Evolutionary conservation across 2,329 filamentous ascomycete species (phyloP).

Genomic region (Exophiala oligosperma): DNA sequence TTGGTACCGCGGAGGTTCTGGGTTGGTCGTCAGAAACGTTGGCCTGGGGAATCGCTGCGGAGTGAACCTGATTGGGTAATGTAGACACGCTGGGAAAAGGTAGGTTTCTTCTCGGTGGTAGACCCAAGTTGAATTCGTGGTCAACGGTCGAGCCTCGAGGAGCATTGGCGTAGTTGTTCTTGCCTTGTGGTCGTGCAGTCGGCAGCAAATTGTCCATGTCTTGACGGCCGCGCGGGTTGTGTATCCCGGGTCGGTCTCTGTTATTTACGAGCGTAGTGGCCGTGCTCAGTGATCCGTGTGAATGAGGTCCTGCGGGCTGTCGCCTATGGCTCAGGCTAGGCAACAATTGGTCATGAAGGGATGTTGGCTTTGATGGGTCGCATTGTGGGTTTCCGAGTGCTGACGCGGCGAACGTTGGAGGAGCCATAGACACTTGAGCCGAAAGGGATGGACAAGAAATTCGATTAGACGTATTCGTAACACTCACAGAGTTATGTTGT

Average conservation of each 20-base stretch:
- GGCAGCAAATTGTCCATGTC: neutral
- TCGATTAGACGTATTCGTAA: neutral
- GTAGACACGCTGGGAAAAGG: constrained; percentile 25
- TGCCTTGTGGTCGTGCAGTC: neutral
- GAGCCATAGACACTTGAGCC: constrained; percentile 4
- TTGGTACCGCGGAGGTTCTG: neutral
- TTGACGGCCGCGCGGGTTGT: neutral
- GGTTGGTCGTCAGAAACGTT: constrained; percentile 21
- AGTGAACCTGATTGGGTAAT: no score
- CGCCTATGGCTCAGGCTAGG: neutral
- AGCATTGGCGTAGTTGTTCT: neutral
- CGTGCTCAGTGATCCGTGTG: constrained; percentile 18
- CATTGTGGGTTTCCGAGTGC: neutral
- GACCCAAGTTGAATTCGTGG: constrained; percentile 5
- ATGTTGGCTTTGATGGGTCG: neutral
- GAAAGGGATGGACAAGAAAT: neutral
- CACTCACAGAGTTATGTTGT: neutral
- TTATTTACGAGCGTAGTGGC: constrained; percentile 17
- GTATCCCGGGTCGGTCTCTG: neutral
- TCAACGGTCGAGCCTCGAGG: no score
- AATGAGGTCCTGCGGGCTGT: constrained; percentile 1
- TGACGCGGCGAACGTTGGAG: constrained; percentile 5
- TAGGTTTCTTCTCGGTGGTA: constrained; percentile 45
- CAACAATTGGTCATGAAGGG: neutral
- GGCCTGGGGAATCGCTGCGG: constrained; percentile 32